Evolutionary conservation across 1,284 basidiomycete species (phyloP).

Genomic region (Cutaneotrichosporon sp.): DNA sequence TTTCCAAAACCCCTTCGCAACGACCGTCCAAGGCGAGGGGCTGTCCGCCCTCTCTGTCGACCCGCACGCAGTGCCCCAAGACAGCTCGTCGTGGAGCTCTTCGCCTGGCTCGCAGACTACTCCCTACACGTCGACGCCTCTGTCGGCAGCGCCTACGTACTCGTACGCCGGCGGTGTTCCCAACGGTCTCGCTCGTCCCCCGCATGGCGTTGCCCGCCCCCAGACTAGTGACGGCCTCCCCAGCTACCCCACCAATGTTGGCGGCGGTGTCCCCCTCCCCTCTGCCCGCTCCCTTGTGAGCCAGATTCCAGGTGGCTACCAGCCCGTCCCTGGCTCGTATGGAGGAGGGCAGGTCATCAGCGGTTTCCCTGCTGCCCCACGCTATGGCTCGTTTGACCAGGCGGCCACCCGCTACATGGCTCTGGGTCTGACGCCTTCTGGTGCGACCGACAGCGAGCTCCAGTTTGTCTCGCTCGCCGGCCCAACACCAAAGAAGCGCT

Average conservation of each 20-base stretch:
- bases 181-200: background rate
- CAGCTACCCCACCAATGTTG: conserved; percentile 23
- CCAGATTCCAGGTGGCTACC: conserved; percentile 11
- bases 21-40: background rate
- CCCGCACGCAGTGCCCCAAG: conserved; percentile 21
- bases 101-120: background rate
- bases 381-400: conserved; percentile 32
- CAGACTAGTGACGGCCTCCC: conserved; percentile 39
- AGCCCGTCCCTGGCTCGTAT: conserved; percentile 5
- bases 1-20: conserved; percentile 13
- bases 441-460: conserved; percentile 7
- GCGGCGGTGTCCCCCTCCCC: conserved; percentile 25
- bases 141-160: background rate
- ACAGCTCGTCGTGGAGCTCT: conserved; percentile 1
- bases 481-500: conserved; percentile 42
- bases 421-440: background rate
- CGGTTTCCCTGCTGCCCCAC: conserved; percentile 9
- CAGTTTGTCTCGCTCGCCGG: conserved; percentile 29
- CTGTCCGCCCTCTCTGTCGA: conserved; percentile 18
- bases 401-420: conserved; percentile 7
- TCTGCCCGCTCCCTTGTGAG: conserved; percentile 32
- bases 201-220: background rate
- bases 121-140: conserved; percentile 19
- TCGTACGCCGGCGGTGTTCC: background rate
- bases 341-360: conserved; percentile 6